Conservation (phyloP, 2,329 filamentous ascomycete genomes). For the Monosporascus sp. region DNA sequence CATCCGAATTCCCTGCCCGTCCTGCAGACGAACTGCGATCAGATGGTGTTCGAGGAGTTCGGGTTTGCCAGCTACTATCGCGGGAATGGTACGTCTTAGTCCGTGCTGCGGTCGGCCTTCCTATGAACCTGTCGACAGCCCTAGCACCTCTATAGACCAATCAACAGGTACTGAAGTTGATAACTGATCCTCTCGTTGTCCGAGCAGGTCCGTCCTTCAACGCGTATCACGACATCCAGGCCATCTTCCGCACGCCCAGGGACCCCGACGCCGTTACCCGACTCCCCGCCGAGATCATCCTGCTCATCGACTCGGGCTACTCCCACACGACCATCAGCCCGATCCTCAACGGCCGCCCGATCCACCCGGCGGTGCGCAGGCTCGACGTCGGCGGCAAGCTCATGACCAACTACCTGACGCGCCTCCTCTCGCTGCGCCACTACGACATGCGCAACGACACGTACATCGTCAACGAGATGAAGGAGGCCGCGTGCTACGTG, state of each 20-base stretch:
- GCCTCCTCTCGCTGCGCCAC: conserved; percentile 82
- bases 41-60: conserved; percentile 97
- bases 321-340: conserved; percentile 90
- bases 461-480: conserved; percentile 92
- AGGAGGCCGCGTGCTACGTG: conserved; percentile 83
- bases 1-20: conserved; percentile 76
- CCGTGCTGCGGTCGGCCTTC: not conserved
- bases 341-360: conserved; percentile 70
- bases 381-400: conserved; percentile 91
- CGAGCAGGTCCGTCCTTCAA: conserved; percentile 64
- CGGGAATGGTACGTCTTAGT: conserved; percentile 51
- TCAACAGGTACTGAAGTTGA: not conserved
- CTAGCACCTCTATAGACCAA: too few species aligned
- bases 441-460: conserved; percentile 95
- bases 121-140: too few species aligned
- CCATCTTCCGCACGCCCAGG: conserved; percentile 58
- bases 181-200: not conserved
- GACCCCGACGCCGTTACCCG: conserved; percentile 36
- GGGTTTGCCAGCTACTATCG: conserved; percentile 84
- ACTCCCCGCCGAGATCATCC: conserved; percentile 69
- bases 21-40: conserved; percentile 85
- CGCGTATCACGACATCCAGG: conserved; percentile 73
- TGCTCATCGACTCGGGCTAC: conserved; percentile 88
- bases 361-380: conserved; percentile 76
- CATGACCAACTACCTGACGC: conserved; percentile 86